Conservation (phyloP, 805 yeast species). For the Wickerhamiella allomyrinae region DNA sequence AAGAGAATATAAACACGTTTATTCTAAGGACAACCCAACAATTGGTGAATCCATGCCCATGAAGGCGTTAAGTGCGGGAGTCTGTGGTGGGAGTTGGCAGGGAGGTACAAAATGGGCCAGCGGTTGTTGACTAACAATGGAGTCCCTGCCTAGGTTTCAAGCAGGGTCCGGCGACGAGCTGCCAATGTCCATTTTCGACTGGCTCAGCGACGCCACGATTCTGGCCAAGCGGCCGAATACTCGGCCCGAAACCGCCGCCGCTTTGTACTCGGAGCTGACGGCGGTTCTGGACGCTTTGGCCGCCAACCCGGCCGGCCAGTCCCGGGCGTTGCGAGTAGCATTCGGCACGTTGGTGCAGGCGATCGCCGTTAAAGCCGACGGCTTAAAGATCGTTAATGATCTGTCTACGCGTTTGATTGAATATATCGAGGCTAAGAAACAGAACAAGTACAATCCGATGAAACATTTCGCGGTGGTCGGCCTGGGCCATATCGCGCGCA, state of each 20-base stretch:
- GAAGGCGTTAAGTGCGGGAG: no score
- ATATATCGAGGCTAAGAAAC: conserved; percentile 12
- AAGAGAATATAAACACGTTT: no score
- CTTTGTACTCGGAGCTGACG: conserved; percentile 5
- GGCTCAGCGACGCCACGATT: conserved; percentile 13
- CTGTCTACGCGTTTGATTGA: conserved; percentile 12
- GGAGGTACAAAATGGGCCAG: no score
- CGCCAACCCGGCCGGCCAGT: conserved; percentile 14
- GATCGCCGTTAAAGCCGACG: conserved; percentile 7
- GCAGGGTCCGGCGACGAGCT: background rate
- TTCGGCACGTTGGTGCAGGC: conserved; percentile 13
- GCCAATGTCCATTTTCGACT: conserved; percentile 3
- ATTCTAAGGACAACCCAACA: no score
- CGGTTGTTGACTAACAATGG: no score
- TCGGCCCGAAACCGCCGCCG: background rate
- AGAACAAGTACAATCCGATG: conserved; percentile 13
- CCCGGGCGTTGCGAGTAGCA: conserved; percentile 14
- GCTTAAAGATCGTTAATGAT: conserved; percentile 9
- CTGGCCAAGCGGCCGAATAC: background rate
- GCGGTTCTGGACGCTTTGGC: conserved; percentile 14
- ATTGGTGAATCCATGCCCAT: no score
- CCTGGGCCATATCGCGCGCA: conserved; percentile 10
- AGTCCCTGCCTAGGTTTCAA: background rate
- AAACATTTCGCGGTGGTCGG: conserved; percentile 16
- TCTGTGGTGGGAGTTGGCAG: no score